Conservation (phyloP, 306 rosid genomes). For the Trichosanthes cucumerina region DNA sequence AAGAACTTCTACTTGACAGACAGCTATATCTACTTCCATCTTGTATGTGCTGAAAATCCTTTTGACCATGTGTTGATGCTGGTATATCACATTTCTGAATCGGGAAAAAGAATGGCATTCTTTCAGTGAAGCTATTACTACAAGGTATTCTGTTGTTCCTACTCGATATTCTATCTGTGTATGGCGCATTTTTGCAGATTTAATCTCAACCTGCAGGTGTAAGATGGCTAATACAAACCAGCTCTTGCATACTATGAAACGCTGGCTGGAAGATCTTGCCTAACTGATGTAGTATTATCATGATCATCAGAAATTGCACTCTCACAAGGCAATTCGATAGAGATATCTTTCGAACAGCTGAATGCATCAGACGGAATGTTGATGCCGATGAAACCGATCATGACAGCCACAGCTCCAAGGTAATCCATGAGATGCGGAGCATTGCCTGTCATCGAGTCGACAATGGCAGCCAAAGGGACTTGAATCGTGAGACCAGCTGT, state of each 20-base stretch:
- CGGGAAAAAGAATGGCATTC: background rate
- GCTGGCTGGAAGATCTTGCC: background rate
- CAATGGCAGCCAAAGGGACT: conserved; percentile 88
- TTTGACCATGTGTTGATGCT: background rate
- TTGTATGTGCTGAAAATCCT: background rate
- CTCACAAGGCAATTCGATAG: conserved; percentile 38
- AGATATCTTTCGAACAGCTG: conserved; percentile 26
- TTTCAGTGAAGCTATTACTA: background rate
- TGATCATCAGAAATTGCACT: background rate
- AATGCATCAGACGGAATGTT: conserved; percentile 57
- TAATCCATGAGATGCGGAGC: conserved; percentile 70
- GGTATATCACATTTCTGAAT: background rate
- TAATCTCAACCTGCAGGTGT: background rate
- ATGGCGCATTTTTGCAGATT: background rate
- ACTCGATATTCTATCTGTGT: background rate
- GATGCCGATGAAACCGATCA: conserved; percentile 82
- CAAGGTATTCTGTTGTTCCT: background rate
- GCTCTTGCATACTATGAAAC: background rate
- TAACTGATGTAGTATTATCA: background rate
- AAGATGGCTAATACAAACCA: background rate
- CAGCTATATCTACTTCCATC: background rate
- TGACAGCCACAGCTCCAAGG: conserved; percentile 71
- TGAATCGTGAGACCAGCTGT: conserved; percentile 94
- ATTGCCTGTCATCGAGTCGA: conserved; percentile 62
- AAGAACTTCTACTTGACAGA: background rate